A percentile compares a stretch with the other conserved stretches of the same genome.
Conservation (phyloP, 148 eudicot genomes). For the Oxyria digyna region DNA sequence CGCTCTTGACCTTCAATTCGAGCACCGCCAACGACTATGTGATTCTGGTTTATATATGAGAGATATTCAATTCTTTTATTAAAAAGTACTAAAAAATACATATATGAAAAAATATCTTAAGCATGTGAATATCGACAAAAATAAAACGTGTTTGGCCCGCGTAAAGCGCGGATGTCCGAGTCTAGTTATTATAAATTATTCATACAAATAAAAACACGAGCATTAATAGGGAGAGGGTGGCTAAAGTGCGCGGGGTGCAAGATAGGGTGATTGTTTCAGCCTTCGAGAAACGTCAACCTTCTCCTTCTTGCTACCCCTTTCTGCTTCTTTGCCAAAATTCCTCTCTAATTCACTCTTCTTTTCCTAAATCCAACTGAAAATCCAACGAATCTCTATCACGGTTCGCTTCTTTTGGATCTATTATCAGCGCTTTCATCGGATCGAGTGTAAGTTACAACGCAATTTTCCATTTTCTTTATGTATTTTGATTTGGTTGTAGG, state of each 20-base stretch:
- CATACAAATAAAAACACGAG: not conserved
- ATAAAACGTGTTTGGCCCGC: too few species aligned
- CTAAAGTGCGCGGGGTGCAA: conserved; percentile 9
- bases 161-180: too few species aligned
- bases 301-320: not conserved
- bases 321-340: too few species aligned
- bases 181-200: not conserved
- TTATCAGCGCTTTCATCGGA: not conserved
- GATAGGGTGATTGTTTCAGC: not conserved
- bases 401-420: not conserved
- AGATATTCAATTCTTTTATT: too few species aligned
- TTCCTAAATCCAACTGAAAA: not conserved
- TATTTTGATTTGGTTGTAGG: not conserved
- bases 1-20: too few species aligned
- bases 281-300: conserved; percentile 5
- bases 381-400: not conserved
- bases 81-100: too few species aligned
- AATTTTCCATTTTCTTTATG: not conserved
- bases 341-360: too few species aligned
- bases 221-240: not conserved
- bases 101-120: too few species aligned
- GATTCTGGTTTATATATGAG: too few species aligned
- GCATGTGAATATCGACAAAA: too few species aligned
- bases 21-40: too few species aligned
- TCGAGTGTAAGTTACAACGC: conserved; percentile 3